Base-by-base conservation (phyloP, 208 protist species). In the Herpetomonas samuelpessoai region DNA sequence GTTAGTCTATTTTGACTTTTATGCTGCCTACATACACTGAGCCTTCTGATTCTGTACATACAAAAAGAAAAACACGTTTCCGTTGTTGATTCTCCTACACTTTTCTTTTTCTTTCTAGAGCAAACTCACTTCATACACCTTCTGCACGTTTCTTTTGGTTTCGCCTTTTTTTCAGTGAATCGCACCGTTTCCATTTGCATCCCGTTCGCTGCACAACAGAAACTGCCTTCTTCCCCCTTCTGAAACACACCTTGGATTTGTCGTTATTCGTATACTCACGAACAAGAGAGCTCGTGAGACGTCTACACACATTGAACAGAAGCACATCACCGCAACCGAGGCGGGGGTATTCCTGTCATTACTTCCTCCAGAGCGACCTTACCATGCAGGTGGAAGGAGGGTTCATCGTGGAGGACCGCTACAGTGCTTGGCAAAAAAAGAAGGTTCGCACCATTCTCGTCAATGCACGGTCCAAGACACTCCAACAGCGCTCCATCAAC, bases 381-480 rank as follows among this genome's bases (percentile, higher is more conserved):
- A n/a, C n/a, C 4, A 48, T 48, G 44, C 16, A 48, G 19, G 16
- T 48, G 3, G 57, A 62, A n/a, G 31, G 24, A 14, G 81, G 81
- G 12, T 90, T 82, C 48, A 41, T 76, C 9, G 56, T 88, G 2
- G 79, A 86, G 57, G 74, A 92, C 56, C 84, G 85, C 30, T 85
- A 81, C 65, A 93, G 86, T 60, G 51, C 55, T 35, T 96, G 89
- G 89, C 86, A 93, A 52, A 92, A 90, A 30, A 91, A 91, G 53
- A 91, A 85, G 41, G 89, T 96, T 0, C 82, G 85, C 12, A 92
- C 89, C 2, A 87, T 92, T 45, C 49, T 92, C 18, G 89, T 96
- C 35, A 96, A 92, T 44, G 57, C 78, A 6, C 81, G 80, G 59
- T 70, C 82, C 48, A 87, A 86, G 48, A 69, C 62, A 14, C 44